Evolutionary conservation across 1,284 basidiomycete genomes (phyloP).

Genomic region (Cutaneotrichosporon sp.): DNA sequence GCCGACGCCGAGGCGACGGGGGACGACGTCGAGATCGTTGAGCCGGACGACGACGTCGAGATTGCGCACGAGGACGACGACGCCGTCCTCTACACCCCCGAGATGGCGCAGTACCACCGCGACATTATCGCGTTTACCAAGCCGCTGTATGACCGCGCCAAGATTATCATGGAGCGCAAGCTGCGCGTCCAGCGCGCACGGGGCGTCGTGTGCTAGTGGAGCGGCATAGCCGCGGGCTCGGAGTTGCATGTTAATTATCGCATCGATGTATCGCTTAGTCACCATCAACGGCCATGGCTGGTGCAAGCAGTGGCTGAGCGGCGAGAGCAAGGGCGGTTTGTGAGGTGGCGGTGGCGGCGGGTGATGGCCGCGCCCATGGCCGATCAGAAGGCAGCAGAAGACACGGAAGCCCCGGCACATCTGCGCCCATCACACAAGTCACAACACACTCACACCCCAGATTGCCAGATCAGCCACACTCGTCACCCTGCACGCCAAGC

Average conservation of each 20-base stretch:
- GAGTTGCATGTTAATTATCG: not conserved
- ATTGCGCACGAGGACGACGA: too few species aligned
- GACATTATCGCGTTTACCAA: not conserved
- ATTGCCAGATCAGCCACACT: too few species aligned
- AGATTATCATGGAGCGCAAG: not conserved
- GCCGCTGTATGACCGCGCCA: constrained; percentile 6
- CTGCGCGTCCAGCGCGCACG: not conserved
- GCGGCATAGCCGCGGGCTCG: not conserved
- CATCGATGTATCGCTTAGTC: constrained; percentile 1
- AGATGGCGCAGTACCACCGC: constrained; percentile 2
- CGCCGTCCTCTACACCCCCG: not conserved
- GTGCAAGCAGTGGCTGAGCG: too few species aligned
- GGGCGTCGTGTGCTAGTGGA: not conserved
- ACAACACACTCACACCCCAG: too few species aligned
- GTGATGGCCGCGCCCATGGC: too few species aligned
- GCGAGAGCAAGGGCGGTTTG: too few species aligned
- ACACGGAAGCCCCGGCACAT: too few species aligned
- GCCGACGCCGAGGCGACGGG: not conserved
- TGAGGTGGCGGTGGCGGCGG: not conserved
- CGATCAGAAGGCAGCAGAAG: too few species aligned
- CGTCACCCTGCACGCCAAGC: too few species aligned
- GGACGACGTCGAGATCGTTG: not conserved
- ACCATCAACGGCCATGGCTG: too few species aligned
- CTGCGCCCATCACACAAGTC: too few species aligned
- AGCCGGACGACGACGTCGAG: not conserved